Evolutionary conservation across 345 rosid species (phyloP).

Genomic region (Bruguiera parviflora): DNA sequence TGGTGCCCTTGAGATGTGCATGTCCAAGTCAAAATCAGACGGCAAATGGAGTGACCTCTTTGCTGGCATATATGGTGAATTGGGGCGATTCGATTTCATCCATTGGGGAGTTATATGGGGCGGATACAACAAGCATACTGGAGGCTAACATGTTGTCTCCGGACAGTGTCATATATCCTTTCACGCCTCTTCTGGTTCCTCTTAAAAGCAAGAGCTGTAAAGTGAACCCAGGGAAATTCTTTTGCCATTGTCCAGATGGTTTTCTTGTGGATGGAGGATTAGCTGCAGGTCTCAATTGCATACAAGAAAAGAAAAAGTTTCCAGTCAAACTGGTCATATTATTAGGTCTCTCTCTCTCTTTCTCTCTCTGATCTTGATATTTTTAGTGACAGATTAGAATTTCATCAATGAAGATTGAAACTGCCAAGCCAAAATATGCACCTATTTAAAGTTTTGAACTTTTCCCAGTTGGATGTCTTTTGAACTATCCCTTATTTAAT

Average conservation of each 20-base stretch:
- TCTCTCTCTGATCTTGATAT: background rate
- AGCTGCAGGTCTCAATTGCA: slow-evolving; percentile 9
- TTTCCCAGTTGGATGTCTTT: no score
- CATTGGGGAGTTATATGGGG: slow-evolving; percentile 12
- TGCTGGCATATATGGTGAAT: slow-evolving; percentile 19
- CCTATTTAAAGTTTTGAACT: no score
- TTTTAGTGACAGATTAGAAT: no score
- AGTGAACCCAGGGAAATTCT: slow-evolving; percentile 4
- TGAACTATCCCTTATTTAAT: no score
- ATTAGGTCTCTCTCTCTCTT: slow-evolving; percentile 2
- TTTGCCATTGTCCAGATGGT: slow-evolving; percentile 22
- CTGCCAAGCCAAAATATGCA: no score
- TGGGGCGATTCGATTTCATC: slow-evolving; percentile 11
- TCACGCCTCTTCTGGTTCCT: slow-evolving; percentile 30
- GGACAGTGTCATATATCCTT: background rate
- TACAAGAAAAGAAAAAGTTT: slow-evolving; percentile 6
- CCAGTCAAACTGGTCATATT: slow-evolving; percentile 10
- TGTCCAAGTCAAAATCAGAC: slow-evolving; percentile 28
- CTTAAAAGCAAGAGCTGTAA: slow-evolving; percentile 22
- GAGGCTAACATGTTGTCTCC: slow-evolving; percentile 17
- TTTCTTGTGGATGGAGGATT: background rate
- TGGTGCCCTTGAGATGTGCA: slow-evolving; percentile 27
- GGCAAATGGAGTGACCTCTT: slow-evolving; percentile 7
- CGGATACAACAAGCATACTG: background rate
- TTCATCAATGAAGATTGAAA: no score